Base-by-base conservation (phyloP, 2,329 filamentous ascomycete species). In the Colletotrichum sp. region DNA sequence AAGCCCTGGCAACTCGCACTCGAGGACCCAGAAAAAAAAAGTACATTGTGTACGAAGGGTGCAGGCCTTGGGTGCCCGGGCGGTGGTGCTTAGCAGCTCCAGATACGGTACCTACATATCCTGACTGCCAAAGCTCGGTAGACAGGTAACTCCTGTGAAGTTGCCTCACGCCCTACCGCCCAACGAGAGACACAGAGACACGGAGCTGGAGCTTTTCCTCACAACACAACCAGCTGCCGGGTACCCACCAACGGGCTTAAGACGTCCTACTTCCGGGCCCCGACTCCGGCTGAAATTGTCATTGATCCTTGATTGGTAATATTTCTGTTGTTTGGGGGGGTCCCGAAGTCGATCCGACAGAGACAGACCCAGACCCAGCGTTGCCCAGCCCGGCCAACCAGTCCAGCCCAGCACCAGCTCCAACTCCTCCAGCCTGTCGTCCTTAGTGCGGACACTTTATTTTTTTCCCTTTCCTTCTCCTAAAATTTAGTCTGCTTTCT, bases 401-500 rank as follows among this genome's bases (percentile, higher is more conserved):
- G 18, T 9, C 44, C 44, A 22, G n/a, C 44, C 44, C 44, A 52
- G 44, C n/a, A 52, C 44, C 10, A 52, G 44, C 44, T 22, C 6
- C 44, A 52, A 52, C n/a, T 13, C n/a, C 3, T 22, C 28, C 28
- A 64, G 15, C 32, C 36, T 64, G 62, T 39, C 34, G 32, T 44
- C 32, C 32, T 16, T 64, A 39, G 22, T 39, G 22, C 52, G 22
- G 55, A 68, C 34, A 60, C 28, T 70, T 63, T 62, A 16, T 70
- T 52, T 63, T 69, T 68, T 52, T n/a, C 28, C 55, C 16, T 26
- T 24, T 39, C 39, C 28, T 63, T 26, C 26, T 93, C 95, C 80
- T 95, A 93, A 6, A 90, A 89, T 78, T 95, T 93, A 6, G 36
- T 26, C 39, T 67, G 93, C 92, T 26, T 68, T n/a, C 65, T 68